Percentiles rank a stretch among this genome's conserved stretches.
Conservation (phyloP, 805 yeast genomes). For the Lipomyces sp. region DNA sequence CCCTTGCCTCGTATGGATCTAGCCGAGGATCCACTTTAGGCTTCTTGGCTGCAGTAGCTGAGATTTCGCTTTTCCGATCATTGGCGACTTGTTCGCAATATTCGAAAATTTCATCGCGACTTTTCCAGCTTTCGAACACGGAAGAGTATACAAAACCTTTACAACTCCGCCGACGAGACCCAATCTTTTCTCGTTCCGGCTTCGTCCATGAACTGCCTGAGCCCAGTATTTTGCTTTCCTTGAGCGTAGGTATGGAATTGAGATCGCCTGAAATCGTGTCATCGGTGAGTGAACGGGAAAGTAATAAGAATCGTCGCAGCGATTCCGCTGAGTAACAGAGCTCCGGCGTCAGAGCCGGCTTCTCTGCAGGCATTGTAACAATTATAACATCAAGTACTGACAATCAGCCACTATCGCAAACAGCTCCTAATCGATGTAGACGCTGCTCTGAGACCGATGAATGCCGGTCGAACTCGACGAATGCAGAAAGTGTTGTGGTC, state of each 20-base stretch:
- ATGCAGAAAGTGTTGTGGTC: background rate
- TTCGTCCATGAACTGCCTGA: slow-evolving; percentile 19
- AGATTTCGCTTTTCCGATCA: slow-evolving; percentile 45
- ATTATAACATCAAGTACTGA: background rate
- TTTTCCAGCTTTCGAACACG: slow-evolving; percentile 39
- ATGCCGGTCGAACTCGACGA: background rate
- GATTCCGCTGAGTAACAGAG: slow-evolving; percentile 27
- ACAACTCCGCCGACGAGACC: slow-evolving; percentile 22
- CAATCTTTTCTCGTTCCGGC: slow-evolving; percentile 22
- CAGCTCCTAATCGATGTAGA: background rate
- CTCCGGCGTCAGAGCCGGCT: slow-evolving; percentile 26
- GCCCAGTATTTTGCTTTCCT: slow-evolving; percentile 12
- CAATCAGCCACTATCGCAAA: background rate
- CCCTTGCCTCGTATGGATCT: slow-evolving; percentile 46
- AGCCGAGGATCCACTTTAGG: slow-evolving; percentile 46
- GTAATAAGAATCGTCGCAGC: slow-evolving; percentile 29
- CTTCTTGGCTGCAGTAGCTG: slow-evolving; percentile 47
- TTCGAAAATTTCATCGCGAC: slow-evolving; percentile 37
- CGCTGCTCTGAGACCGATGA: background rate
- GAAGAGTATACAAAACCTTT: slow-evolving; percentile 17
- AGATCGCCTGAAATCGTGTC: slow-evolving; percentile 32
- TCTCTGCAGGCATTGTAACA: slow-evolving; percentile 6
- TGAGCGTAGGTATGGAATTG: slow-evolving; percentile 23
- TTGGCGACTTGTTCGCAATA: slow-evolving; percentile 36
- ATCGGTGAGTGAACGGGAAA: slow-evolving; percentile 31